These are phyloP conservation scores for Penicillium fimorum DNA, from an alignment of 495 filamentous ascomycete genomes.

Conservation along the genomic window DNA sequence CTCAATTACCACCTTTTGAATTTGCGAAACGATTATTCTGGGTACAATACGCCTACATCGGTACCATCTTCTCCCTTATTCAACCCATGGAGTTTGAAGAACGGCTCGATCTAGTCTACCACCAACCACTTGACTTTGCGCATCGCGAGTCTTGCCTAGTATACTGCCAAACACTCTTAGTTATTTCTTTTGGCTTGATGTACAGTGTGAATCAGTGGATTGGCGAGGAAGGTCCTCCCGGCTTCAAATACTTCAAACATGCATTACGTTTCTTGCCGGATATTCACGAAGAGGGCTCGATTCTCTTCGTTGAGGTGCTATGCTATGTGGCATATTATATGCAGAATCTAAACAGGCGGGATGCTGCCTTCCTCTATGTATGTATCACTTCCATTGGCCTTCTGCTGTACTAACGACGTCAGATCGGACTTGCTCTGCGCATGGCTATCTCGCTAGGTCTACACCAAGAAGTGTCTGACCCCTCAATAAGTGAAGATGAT, in stretches of 20 bases:
- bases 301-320: constrained; percentile 51
- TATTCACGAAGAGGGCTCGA: constrained; percentile 50
- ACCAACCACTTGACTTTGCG: constrained; percentile 34
- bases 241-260: constrained; percentile 50
- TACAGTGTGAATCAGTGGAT: constrained; percentile 54
- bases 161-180: constrained; percentile 42
- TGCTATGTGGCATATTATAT: constrained; percentile 54
- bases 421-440: constrained; percentile 50
- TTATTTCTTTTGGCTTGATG: constrained; percentile 52
- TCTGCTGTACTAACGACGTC: constrained; percentile 3
- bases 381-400: constrained; percentile 3
- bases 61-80: constrained; percentile 52
- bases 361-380: constrained; percentile 49
- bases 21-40: constrained; percentile 47
- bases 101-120: constrained; percentile 40
- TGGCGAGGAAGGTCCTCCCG: constrained; percentile 47
- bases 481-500: constrained; percentile 30
- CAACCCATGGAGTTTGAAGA: constrained; percentile 44
- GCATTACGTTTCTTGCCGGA: constrained; percentile 49
- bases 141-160: constrained; percentile 35
- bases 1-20: constrained; percentile 43
- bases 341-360: constrained; percentile 51
- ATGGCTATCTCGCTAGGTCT: constrained; percentile 53
- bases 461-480: constrained; percentile 46
- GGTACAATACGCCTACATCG: constrained; percentile 50